Evolutionary conservation across 768 basidiomycete genomes (phyloP).

Genomic region (Podaxis mareebaensis): DNA sequence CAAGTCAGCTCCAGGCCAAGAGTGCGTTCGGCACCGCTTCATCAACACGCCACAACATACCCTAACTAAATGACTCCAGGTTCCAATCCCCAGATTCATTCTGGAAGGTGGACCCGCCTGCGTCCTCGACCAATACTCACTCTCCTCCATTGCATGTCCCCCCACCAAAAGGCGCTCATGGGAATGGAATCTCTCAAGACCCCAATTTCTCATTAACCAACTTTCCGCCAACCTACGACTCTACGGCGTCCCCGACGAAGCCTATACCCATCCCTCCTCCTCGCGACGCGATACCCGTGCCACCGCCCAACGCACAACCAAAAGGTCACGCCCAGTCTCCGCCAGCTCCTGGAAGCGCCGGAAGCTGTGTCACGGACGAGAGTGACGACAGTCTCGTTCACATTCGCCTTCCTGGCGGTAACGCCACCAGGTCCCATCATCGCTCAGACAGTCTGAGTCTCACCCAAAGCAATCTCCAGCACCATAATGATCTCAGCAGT

Average conservation of each 20-base stretch:
- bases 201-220: background rate
- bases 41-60: background rate
- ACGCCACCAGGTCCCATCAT: background rate
- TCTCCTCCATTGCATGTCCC: background rate
- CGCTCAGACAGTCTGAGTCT: background rate
- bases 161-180: background rate
- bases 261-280: background rate
- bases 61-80: background rate
- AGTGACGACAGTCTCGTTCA: constrained; percentile 11
- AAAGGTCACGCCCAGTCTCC: background rate
- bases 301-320: background rate
- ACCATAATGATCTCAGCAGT: background rate
- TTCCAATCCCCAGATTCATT: background rate
- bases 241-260: background rate
- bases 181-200: background rate
- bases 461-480: background rate
- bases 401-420: background rate
- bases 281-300: background rate
- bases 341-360: background rate
- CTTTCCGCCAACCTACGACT: background rate
- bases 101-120: background rate
- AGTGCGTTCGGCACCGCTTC: background rate
- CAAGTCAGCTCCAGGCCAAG: constrained; percentile 10
- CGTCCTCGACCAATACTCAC: background rate
- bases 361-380: constrained; percentile 1